Base-by-base conservation (phyloP, 1,139 yeast species). In the Debaryomyces nepalensis region DNA sequence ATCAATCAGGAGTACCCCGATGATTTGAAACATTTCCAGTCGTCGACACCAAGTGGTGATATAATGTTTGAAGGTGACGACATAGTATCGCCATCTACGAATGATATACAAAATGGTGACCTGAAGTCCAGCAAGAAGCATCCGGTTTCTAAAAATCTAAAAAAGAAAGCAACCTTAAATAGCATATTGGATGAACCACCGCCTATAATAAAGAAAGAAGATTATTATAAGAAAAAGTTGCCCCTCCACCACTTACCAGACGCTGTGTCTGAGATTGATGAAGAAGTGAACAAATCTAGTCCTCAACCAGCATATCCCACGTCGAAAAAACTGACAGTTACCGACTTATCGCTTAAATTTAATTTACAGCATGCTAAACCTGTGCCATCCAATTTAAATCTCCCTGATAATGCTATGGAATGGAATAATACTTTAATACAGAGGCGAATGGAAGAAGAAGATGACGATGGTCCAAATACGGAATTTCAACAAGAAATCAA, bases 1-100 rank as follows among this genome's bases (percentile, higher is more conserved):
- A 82, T 82, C 8, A 76, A 84, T 9, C 70, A 75, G 34, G 81
- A 73, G 35, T 78, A 75, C 53, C 88, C 88, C 0, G 73, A 75
- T 8, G 78, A 77, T 45, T 62, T 78, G 45, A 64, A 68, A 42
- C 76, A 72, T 38, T 75, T 53, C 52, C 68, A 66, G 38, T 59
- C 61, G 16, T 59, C 75, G 3, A 68, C 75, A 2, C 73, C 75
- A 6, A 65, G 66, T 16, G 73, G 73, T 4, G 73, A 69, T 34
- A 62, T 62, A 4, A 47, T 59, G 7, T 42, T 39, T 24, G 47
- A 41, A n/a, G 42, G 30, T 6, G 26, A 26, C 15, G 39, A 41
- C 19, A 14, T 40, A 6, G 33, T 41, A 8, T 3, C 37, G 4
- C 37, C 41, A 9, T 16, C 39, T 3, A 11, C 24, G 8, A 20